These are phyloP conservation scores for Aspergillus sp. DNA, from an alignment of 2,329 filamentous ascomycete genomes.

Conservation along the genomic window DNA sequence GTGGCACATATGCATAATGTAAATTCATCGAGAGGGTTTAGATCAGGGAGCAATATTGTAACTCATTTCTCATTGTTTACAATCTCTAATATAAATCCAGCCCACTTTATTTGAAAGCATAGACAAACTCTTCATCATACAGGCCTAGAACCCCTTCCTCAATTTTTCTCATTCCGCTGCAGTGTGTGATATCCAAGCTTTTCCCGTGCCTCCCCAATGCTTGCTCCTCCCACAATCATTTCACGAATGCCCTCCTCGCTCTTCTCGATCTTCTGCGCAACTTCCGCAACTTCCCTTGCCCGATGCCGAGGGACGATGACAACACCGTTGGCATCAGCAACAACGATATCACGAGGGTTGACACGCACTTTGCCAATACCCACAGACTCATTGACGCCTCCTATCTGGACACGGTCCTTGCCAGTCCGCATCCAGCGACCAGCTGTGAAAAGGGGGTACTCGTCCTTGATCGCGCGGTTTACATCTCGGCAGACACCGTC, in stretches of 20 bases:
- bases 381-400: conserved; percentile 31
- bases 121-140: no score
- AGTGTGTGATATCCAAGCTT: background rate
- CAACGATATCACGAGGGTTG: conserved; percentile 31
- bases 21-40: no score
- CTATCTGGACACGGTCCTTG: conserved; percentile 37
- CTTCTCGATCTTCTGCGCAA: background rate
- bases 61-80: no score
- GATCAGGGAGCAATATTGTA: no score
- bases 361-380: conserved; percentile 33
- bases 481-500: conserved; percentile 39
- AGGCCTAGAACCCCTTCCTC: no score
- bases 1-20: no score
- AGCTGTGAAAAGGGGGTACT: conserved; percentile 34
- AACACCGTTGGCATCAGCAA: conserved; percentile 32
- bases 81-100: no score
- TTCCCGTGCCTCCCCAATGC: background rate
- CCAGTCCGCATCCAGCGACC: conserved; percentile 40
- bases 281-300: background rate
- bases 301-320: conserved; percentile 22
- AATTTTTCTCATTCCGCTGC: background rate
- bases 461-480: conserved; percentile 30
- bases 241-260: background rate
- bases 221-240: background rate
- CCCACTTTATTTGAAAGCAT: no score